phyloP scores from a whole-genome alignment of 2,329 filamentous ascomycete species.

The Rosellinia necatrix region DNA sequence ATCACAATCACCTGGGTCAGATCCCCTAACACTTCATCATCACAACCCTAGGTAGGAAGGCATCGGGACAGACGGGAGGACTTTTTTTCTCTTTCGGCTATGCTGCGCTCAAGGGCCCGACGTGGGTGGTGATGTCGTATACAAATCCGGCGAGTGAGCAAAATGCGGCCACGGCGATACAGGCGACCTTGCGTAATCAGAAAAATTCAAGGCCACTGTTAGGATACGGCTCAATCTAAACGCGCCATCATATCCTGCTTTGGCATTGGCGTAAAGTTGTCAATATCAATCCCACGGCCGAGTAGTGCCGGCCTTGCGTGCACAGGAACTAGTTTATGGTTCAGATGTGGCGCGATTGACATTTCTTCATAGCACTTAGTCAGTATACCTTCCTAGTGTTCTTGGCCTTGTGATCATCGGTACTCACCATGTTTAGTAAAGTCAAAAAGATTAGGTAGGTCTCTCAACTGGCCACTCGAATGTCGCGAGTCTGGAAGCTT shows the following conservation, averaged over 20 bases:
- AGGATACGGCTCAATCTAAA: conserved; percentile 73
- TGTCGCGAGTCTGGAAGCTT: conserved; percentile 94
- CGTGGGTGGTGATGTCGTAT: conserved; percentile 35
- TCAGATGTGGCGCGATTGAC: conserved; percentile 89
- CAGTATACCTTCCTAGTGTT: conserved; percentile 22
- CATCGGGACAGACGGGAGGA: conserved; percentile 30
- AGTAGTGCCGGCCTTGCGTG: conserved; percentile 78
- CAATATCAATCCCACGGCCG: conserved; percentile 83
- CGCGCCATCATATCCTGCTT: conserved; percentile 98
- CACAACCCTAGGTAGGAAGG: conserved; percentile 32
- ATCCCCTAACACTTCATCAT: conserved; percentile 32
- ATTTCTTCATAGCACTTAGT: conserved; percentile 66
- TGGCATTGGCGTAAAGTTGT: conserved; percentile 87
- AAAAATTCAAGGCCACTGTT: conserved; percentile 32
- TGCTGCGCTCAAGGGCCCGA: conserved; percentile 25
- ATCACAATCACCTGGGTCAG: conserved; percentile 30
- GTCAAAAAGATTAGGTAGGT: conserved; percentile 87
- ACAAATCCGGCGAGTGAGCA: conserved; percentile 38
- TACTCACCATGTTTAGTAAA: conserved; percentile 88
- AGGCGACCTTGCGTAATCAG: conserved; percentile 38
- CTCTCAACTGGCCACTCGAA: conserved; percentile 76
- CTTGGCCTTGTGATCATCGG: background rate
- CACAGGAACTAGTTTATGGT: conserved; percentile 82
- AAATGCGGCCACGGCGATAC: conserved; percentile 41
- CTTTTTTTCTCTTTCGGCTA: conserved; percentile 15